A percentile compares a stretch with the other conserved stretches of the same genome.
Evolutionary conservation across 768 basidiomycete genomes (phyloP).

Genomic region (Megacollybia marginata): DNA sequence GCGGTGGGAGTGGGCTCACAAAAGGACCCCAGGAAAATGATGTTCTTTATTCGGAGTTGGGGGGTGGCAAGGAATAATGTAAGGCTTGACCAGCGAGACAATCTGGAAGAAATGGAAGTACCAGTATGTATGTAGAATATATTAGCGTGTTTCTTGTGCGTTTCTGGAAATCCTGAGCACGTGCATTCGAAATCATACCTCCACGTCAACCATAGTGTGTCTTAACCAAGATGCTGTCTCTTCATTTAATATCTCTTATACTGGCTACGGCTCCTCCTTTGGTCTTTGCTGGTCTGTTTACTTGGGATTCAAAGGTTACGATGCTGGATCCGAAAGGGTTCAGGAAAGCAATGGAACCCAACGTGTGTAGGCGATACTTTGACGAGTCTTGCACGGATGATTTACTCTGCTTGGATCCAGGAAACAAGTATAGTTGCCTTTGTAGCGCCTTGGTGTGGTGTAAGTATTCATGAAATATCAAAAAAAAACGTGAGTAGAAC

Average conservation of each 20-base stretch:
- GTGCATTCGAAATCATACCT: too few relatives aligned
- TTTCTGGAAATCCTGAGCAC: too few relatives aligned
- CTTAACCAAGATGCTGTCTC: too few relatives aligned
- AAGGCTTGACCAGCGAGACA: background rate
- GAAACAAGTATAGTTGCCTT: slow-evolving; percentile 79
- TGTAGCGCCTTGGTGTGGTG: slow-evolving; percentile 93
- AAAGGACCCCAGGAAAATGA: slow-evolving; percentile 16
- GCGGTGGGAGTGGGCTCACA: slow-evolving; percentile 14
- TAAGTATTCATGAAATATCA: slow-evolving; percentile 27
- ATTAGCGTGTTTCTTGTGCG: too few relatives aligned
- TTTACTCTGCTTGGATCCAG: slow-evolving; percentile 24
- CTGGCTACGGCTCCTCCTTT: slow-evolving; percentile 31
- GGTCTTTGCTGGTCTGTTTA: slow-evolving; percentile 47
- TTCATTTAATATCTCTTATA: too few relatives aligned
- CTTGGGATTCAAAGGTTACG: slow-evolving; percentile 56
- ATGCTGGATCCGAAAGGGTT: slow-evolving; percentile 66
- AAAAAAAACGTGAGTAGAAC: background rate
- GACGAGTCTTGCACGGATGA: background rate
- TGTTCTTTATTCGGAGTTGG: slow-evolving; percentile 29
- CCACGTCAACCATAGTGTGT: too few relatives aligned
- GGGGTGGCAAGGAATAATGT: slow-evolving; percentile 3
- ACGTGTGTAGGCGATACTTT: slow-evolving; percentile 39
- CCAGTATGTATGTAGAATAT: too few relatives aligned
- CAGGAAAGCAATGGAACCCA: slow-evolving; percentile 63
- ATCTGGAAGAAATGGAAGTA: too few relatives aligned